phyloP scores from a whole-genome alignment of 768 basidiomycete genomes.

The Plicaturopsis crispa region DNA sequence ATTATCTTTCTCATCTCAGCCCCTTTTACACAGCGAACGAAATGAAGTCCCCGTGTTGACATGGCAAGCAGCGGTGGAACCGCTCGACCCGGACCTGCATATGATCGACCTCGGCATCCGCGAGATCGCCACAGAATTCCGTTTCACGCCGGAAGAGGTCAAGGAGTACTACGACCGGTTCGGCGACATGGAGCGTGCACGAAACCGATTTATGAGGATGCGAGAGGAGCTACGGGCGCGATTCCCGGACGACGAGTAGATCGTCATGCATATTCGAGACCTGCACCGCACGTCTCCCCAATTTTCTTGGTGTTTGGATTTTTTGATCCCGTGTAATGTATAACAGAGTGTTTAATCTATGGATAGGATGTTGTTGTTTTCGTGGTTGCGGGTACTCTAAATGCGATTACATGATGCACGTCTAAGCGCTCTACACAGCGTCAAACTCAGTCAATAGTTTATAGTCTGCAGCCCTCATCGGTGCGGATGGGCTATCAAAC shows the following conservation, averaged over 20 bases:
- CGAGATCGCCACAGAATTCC: constrained; percentile 60
- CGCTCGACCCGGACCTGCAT: constrained; percentile 32
- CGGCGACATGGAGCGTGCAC: constrained; percentile 63
- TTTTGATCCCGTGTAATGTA: too few relatives aligned
- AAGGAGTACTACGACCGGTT: constrained; percentile 70
- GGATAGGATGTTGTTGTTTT: not conserved
- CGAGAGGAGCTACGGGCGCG: constrained; percentile 37
- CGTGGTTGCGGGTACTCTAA: not conserved
- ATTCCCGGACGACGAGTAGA: constrained; percentile 25
- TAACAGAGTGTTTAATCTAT: too few relatives aligned
- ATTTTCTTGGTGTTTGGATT: not conserved
- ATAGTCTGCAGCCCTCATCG: constrained; percentile 61
- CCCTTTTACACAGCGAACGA: too few relatives aligned
- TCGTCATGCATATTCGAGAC: not conserved
- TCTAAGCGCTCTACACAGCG: not conserved
- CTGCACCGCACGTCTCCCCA: too few relatives aligned
- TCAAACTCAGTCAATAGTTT: constrained; percentile 63
- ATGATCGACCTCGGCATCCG: constrained; percentile 58
- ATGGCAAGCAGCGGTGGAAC: constrained; percentile 3
- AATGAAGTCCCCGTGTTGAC: not conserved
- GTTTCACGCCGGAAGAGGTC: constrained; percentile 72
- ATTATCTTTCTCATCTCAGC: not conserved
- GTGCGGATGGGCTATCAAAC: constrained; percentile 76
- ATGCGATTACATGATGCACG: not conserved
- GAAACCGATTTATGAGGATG: constrained; percentile 60